phyloP scores from a whole-genome alignment of 2,329 filamentous ascomycete species.

The Diplodia intermedia region DNA sequence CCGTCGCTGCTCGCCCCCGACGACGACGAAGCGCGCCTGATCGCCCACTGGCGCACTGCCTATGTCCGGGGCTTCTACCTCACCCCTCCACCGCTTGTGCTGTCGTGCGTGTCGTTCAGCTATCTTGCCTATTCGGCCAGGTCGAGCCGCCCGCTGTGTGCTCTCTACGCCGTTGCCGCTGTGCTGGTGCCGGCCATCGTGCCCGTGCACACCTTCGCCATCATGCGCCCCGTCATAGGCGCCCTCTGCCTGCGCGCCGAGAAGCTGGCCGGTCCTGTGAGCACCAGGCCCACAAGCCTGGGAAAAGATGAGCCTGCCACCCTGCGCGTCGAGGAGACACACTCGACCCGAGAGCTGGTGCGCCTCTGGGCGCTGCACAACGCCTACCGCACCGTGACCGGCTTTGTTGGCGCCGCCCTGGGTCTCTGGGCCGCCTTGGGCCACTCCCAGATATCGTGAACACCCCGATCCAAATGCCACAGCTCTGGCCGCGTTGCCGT shows the following conservation, averaged over 20 bases:
- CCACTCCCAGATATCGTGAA: not conserved
- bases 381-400: conserved; percentile 14
- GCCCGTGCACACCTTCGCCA: conserved; percentile 25
- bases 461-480: not conserved
- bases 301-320: conserved; percentile 19
- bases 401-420: conserved; percentile 14
- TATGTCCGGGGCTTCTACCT: conserved; percentile 18
- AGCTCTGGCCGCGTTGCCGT: not conserved
- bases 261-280: conserved; percentile 21
- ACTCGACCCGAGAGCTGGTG: conserved; percentile 11
- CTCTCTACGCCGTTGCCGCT: conserved; percentile 12
- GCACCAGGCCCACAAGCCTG: not conserved
- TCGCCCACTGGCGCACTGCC: conserved; percentile 20
- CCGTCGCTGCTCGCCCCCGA: conserved; percentile 15
- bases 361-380: conserved; percentile 20
- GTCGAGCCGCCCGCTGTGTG: not conserved
- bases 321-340: not conserved
- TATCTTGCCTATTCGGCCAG: conserved; percentile 12
- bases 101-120: conserved; percentile 13
- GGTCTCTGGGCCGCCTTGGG: conserved; percentile 11
- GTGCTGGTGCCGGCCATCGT: conserved; percentile 20
- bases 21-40: conserved; percentile 18
- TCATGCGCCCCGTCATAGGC: conserved; percentile 25
- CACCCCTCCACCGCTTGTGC: conserved; percentile 1
- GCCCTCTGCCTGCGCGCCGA: conserved; percentile 25